Percentiles rank a stretch among this genome's conserved stretches.
Conservation (phyloP, 2,329 filamentous ascomycete species). For the Botrytis deweyae region DNA sequence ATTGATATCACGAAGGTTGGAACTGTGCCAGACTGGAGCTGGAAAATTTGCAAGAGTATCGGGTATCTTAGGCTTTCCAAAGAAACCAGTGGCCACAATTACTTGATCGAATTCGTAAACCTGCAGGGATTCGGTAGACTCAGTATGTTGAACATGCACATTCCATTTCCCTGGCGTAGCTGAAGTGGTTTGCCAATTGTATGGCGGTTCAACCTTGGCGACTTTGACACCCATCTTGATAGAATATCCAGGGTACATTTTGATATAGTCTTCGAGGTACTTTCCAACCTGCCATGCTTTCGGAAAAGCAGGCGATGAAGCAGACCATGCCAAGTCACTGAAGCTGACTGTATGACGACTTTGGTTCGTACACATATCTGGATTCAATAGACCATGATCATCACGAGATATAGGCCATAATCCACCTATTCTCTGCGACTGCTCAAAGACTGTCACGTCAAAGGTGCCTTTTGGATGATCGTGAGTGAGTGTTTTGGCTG, state of each 20-base stretch:
- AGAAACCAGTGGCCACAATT: constrained; percentile 74
- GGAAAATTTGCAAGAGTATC: constrained; percentile 41
- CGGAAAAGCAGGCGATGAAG: constrained; percentile 63
- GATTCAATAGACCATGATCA: constrained; percentile 56
- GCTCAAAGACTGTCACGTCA: constrained; percentile 69
- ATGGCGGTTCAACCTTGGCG: constrained; percentile 23
- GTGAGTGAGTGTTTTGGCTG: constrained; percentile 70
- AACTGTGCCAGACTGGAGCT: constrained; percentile 65
- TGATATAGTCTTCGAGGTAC: constrained; percentile 65
- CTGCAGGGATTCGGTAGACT: not conserved
- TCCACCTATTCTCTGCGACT: constrained; percentile 64
- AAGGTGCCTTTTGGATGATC: constrained; percentile 56
- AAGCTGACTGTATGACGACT: constrained; percentile 74
- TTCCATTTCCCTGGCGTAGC: constrained; percentile 26
- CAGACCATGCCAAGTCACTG: constrained; percentile 70
- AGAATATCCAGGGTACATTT: constrained; percentile 48
- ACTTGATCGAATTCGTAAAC: constrained; percentile 62
- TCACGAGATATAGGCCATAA: constrained; percentile 63
- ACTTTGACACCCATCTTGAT: constrained; percentile 31
- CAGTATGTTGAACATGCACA: constrained; percentile 24
- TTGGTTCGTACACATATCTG: constrained; percentile 71
- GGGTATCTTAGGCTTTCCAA: constrained; percentile 60
- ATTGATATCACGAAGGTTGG: constrained; percentile 58
- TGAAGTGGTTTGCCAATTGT: not conserved
- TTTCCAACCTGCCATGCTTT: constrained; percentile 73